Evolutionary conservation across 1,139 yeast species (phyloP).

Genomic region (Yamadazyma dendronema): DNA sequence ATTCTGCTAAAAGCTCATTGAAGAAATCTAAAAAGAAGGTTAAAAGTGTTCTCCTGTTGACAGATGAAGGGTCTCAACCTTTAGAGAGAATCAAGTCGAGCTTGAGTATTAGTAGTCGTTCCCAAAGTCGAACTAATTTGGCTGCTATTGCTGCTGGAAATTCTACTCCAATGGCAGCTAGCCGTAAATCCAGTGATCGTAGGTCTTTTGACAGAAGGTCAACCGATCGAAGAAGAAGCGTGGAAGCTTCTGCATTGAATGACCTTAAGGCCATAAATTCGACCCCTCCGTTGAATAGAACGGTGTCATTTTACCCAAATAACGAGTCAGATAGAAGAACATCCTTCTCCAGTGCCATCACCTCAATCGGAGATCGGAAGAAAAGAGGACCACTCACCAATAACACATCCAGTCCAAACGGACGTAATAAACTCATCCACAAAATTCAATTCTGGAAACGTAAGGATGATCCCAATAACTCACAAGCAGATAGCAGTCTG

Average conservation of each 20-base stretch:
- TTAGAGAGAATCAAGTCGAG: constrained; percentile 41
- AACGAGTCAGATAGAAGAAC: constrained; percentile 15
- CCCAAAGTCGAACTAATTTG: constrained; percentile 19
- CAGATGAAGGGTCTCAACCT: constrained; percentile 29
- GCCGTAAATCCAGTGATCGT: not conserved
- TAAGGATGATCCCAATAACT: constrained; percentile 11
- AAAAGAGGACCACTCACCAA: constrained; percentile 9
- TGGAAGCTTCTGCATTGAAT: not conserved
- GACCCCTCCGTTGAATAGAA: constrained; percentile 24
- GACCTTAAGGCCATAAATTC: constrained; percentile 3
- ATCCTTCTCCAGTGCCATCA: constrained; percentile 13
- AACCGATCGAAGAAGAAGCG: constrained; percentile 9
- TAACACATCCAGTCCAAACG: constrained; percentile 9
- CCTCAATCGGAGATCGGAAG: constrained; percentile 16
- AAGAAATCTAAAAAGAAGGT: constrained; percentile 53
- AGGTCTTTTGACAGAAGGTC: constrained; percentile 15
- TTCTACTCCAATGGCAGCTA: not conserved
- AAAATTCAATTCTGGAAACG: constrained; percentile 47
- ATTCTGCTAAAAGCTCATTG: constrained; percentile 41
- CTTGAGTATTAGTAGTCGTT: constrained; percentile 34
- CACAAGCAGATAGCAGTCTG: constrained; percentile 1
- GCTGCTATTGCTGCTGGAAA: constrained; percentile 1
- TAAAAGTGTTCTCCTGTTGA: constrained; percentile 36
- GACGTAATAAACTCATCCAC: constrained; percentile 24
- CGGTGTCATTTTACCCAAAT: constrained; percentile 37